Evolutionary conservation across 1,284 basidiomycete species (phyloP), one percentile per base, ranked within the genome.

Genomic region (Fomitopsis betulina): DNA sequence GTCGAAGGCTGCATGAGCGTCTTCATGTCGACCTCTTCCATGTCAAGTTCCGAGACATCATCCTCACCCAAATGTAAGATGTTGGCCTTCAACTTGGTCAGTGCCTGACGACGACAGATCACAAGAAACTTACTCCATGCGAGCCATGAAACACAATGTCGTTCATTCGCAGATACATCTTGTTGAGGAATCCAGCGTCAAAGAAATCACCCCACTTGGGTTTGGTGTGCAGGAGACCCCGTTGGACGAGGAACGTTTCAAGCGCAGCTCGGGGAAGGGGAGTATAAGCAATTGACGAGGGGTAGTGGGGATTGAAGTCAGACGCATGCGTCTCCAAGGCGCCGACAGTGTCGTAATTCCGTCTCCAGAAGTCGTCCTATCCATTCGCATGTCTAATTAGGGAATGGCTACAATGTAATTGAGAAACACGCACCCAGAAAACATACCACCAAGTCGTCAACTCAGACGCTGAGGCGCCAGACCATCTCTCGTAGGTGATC

Each of bases 401-500:
- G 17, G 35, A 42, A 32, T 37, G 32, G 50, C 17, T 47, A 19
- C n/a, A n/a, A 23, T 42, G 30, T 38, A 30, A 19, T 33, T 2
- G 23, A 5, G 5, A 13, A 10, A 25, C 56, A 45, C 83, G 65
- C 60, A 91, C 89, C 85, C 89, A 93, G 65, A 91, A 84, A 8
- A 92, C 78, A 68, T 88, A 93, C 91, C 91, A 94, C 86, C 89
- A 93, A 1, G 83, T 81, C n/a, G 82, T 75, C 0, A 84, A 72
- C 61, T 79, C 76, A 1, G 80, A 80, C 0, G 66, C 67, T 1
- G 82, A 75, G 42, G 89, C 84, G n/a, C 75, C 76, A 8, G 72
- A 64, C 59, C 86, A 75, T 25, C 90, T 79, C 55, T 84, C 79
- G 68, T 87, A 83, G 10, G 85, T 79, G n/a, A 78, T 73, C 55